Percentiles rank a stretch among this genome's conserved stretches.
These are phyloP conservation scores for Artemisia argyi DNA, from an alignment of 129 eudicot species.

Conservation along the genomic window DNA sequence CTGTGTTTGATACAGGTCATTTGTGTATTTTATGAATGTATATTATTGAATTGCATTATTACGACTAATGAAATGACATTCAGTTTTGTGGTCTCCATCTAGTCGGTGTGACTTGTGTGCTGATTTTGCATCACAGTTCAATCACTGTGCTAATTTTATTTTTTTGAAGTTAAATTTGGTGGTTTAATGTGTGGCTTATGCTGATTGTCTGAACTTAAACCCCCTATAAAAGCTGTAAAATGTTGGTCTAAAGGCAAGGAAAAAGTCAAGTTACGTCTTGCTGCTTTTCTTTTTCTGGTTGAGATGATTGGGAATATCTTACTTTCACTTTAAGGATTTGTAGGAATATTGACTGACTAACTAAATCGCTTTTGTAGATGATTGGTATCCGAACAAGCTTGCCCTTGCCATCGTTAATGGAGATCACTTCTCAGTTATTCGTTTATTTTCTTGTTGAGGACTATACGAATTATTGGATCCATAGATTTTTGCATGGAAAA, in stretches of 20 bases:
- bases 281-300: slow-evolving; percentile 11
- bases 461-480: slow-evolving; percentile 84
- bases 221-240: slow-evolving; percentile 17
- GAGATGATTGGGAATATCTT: slow-evolving; percentile 36
- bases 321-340: slow-evolving; percentile 29
- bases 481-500: slow-evolving; percentile 75
- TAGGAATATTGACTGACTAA: slow-evolving; percentile 26
- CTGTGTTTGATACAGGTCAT: slow-evolving; percentile 3
- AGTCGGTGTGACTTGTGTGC: slow-evolving; percentile 5
- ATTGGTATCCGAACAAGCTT: slow-evolving; percentile 82
- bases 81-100: background rate
- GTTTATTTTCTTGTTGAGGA: slow-evolving; percentile 88
- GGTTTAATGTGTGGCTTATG: background rate
- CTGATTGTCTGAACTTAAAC: background rate
- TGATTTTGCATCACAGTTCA: slow-evolving; percentile 7
- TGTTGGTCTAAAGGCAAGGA: slow-evolving; percentile 15
- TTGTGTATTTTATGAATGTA: slow-evolving; percentile 19
- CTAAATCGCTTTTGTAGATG: slow-evolving; percentile 45
- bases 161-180: background rate
- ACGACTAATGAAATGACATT: background rate
- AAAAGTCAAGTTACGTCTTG: slow-evolving; percentile 20
- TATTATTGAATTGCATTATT: background rate
- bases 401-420: slow-evolving; percentile 76
- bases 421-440: slow-evolving; percentile 54
- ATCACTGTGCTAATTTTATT: background rate